These are phyloP conservation scores for Blastobotrys chiropterorum DNA, from an alignment of 805 yeast genomes.

Conservation along the genomic window DNA sequence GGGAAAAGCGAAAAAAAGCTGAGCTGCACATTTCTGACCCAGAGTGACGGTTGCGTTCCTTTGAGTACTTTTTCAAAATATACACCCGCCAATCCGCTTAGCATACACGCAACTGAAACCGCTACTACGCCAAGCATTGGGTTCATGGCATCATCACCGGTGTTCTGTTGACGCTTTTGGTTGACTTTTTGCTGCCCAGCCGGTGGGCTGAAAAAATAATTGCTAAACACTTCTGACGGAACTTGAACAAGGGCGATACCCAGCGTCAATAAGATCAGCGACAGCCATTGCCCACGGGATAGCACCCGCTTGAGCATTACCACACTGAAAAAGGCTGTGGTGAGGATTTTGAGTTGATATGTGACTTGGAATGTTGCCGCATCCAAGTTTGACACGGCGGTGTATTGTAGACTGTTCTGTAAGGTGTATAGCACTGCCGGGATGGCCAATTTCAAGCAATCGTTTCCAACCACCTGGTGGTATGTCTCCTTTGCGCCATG, in stretches of 20 bases:
- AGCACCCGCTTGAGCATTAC: conserved; percentile 30
- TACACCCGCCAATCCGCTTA: conserved; percentile 37
- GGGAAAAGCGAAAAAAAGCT: conserved; percentile 35
- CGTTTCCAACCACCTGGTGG: conserved; percentile 29
- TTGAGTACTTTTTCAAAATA: conserved; percentile 37
- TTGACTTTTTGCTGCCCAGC: not conserved
- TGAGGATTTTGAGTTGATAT: conserved; percentile 36
- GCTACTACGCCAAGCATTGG: conserved; percentile 30
- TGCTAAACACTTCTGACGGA: conserved; percentile 22
- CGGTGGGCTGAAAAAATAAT: not conserved
- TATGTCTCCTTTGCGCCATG: not conserved
- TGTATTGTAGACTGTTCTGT: conserved; percentile 34
- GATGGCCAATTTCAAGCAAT: conserved; percentile 34
- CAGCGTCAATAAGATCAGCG: conserved; percentile 30
- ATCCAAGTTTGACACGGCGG: conserved; percentile 35
- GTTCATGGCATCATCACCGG: conserved; percentile 17
- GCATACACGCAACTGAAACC: conserved; percentile 32
- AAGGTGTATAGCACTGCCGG: conserved; percentile 36
- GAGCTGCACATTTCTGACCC: conserved; percentile 37
- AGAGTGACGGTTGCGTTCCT: conserved; percentile 31
- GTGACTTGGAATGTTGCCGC: conserved; percentile 38
- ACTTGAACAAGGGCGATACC: conserved; percentile 37
- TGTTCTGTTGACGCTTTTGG: not conserved
- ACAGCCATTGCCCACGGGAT: conserved; percentile 29
- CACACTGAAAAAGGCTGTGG: conserved; percentile 37